Percentiles rank a stretch among this genome's conserved stretches.
Conservation (phyloP, 441 rosid species). For the Gossypium lobatum region DNA sequence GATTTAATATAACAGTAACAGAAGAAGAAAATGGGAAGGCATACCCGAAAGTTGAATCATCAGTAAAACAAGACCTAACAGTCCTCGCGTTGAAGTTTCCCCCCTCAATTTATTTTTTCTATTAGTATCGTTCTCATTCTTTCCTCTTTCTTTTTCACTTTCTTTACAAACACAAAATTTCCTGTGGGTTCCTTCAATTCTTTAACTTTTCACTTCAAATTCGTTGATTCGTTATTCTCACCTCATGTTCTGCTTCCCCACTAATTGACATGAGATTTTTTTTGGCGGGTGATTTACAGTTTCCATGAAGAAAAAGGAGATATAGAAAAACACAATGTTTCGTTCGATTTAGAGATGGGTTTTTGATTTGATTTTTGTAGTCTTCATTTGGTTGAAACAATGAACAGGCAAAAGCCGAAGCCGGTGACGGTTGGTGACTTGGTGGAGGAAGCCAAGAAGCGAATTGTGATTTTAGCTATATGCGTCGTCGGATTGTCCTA, state of each 20-base stretch:
- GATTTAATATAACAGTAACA: no score
- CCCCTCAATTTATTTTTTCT: not conserved
- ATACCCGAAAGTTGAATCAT: not conserved
- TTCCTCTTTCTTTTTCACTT: not conserved
- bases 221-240: slow-evolving; percentile 9
- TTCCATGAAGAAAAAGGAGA: slow-evolving; percentile 10
- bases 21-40: no score
- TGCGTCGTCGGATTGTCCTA: slow-evolving; percentile 94
- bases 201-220: slow-evolving; percentile 9
- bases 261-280: not conserved
- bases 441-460: slow-evolving; percentile 93
- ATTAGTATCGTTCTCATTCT: not conserved
- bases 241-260: not conserved
- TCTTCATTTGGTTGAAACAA: slow-evolving; percentile 17
- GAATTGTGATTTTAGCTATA: slow-evolving; percentile 71
- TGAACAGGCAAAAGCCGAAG: slow-evolving; percentile 70
- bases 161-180: not conserved
- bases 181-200: not conserved
- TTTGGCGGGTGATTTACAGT: slow-evolving; percentile 3
- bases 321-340: not conserved
- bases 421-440: slow-evolving; percentile 67
- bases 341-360: slow-evolving; percentile 12
- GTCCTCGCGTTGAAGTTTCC: slow-evolving; percentile 38
- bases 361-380: not conserved
- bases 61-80: slow-evolving; percentile 36